phyloP scores from a whole-genome alignment of 257 asterid genomes.

The Salvia rosmarinus region DNA sequence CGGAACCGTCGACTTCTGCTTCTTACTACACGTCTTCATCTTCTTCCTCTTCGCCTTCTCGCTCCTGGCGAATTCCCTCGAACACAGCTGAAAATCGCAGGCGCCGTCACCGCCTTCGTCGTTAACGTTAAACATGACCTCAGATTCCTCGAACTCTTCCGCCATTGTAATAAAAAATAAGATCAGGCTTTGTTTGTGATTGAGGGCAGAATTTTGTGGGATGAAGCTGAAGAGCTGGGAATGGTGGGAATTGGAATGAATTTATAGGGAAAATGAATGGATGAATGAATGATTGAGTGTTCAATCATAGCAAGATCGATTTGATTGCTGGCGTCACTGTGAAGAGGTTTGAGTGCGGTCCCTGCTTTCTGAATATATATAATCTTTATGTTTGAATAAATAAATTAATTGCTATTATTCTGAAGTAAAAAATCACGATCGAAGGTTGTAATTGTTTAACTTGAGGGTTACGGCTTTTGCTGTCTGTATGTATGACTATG shows the following conservation, averaged over 20 bases:
- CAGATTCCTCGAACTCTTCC: conserved; percentile 75
- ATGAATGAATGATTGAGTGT: conserved; percentile 44
- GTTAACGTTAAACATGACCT: conserved; percentile 45
- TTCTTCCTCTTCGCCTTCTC: conserved; percentile 40
- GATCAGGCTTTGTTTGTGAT: not conserved
- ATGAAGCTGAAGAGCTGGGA: conserved; percentile 28
- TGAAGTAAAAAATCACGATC: conserved; percentile 1
- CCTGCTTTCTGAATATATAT: conserved; percentile 26
- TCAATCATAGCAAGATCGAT: conserved; percentile 40
- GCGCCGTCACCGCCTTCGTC: conserved; percentile 5
- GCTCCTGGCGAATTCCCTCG: conserved; percentile 11
- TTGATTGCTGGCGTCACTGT: conserved; percentile 53
- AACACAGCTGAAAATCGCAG: conserved; percentile 11
- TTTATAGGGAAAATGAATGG: conserved; percentile 49
- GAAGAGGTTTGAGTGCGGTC: conserved; percentile 47
- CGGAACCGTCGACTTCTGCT: conserved; percentile 48
- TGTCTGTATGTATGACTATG: conserved; percentile 36
- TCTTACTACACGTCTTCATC: conserved; percentile 22
- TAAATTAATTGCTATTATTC: not conserved
- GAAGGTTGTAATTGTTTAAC: conserved; percentile 39
- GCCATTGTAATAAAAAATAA: conserved; percentile 44
- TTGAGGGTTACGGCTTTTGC: conserved; percentile 60
- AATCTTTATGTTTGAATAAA: not conserved
- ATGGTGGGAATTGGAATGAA: conserved; percentile 30
- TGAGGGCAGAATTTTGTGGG: not conserved